Base-by-base conservation (phyloP, 257 asterid genomes). In the Nemophila menziesii region DNA sequence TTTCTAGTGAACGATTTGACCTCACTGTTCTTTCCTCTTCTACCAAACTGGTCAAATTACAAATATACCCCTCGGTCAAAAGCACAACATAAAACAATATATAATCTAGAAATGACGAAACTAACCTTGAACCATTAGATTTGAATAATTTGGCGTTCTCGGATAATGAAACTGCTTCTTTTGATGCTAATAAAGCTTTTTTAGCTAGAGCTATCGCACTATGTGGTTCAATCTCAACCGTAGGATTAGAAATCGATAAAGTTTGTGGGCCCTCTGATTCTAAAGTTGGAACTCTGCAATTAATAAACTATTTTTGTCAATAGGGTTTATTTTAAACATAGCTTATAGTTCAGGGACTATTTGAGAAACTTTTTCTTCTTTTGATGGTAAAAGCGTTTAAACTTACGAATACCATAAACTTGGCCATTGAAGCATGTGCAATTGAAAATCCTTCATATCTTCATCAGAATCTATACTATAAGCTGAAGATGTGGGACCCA, bases 401-500 rank as follows among this genome's bases (percentile, higher is more conserved):
- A 54, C 94, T 82, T 86, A 86, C 97, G 62, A 71, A 69, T 79
- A 70, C 78, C 86, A 77, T 48, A 69, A 66, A 49, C 70, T 82
- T 58, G 86, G 81, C 65, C 49, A 61, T 39, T 24, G 71, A 58
- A 62, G 71, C 48, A 71, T 56, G 68, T 68, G 80, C 37, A 44
- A 39, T 51, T 62, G 73, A 49, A 63, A 51, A 23, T 62, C 73
- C 22, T 63, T 51, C 19, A 47, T 57, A 46, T 52, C 51, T 53
- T 69, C 68, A 49, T 58, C 69, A 9, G 62, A 58, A 63, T 56
- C 66, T 55, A 41, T 58, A 48, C 24, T 12, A 43, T 54, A 46
- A 45, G 60, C 26, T 18, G 70, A 66, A 24, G 70, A 56, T 44
- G 67, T 63, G 51, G 58, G 57, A 34, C 57, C 56, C 53, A 40